Base-by-base conservation (phyloP, 805 yeast species). In the Metschnikowia matae region DNA sequence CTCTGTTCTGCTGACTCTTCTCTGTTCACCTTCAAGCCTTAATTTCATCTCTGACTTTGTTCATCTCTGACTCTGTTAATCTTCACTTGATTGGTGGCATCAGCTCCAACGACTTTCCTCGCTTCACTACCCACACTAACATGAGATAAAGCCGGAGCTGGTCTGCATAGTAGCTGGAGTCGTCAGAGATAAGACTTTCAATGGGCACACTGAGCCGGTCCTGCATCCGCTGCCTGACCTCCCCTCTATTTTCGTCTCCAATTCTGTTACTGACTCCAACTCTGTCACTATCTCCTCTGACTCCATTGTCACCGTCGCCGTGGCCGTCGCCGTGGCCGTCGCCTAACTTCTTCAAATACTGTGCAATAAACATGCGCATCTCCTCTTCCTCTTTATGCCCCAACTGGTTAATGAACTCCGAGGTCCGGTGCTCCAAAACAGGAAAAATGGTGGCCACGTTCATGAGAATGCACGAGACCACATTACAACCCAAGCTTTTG, bases 401-500 rank as follows among this genome's bases (percentile, higher is more conserved):
- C 35, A 17, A 15, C 4, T 5, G 6, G 13, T 44, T 34, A 10
- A 35, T 17, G 4, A 23, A 35, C 26, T 34, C 40, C 3, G 17
- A 6, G 4, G 46, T 35, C 40, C 26, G 40, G 23, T 44, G 40
- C 8, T 44, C 46, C 26, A 44, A 35, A 3, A n/a, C 15, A 7
- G 46, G 46, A 6, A 26, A 17, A 17, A 35, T 34, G 8, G 46
- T 44, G 40, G 46, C 40, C 32, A 13, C 8, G 34, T 23, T 15
- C 46, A 44, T 44, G 4, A 44, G 32, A 23, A 36, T 13, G 23
- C 32, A 35, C 8, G 32, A n/a, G 3, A 23, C 11, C 7, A 37
- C 6, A 31, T 52, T 49, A 5, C 31, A 18, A 11, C 14, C 4
- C 21, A 49, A n/a, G n/a, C 42, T 36, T 34, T 44, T 52, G 41